A percentile compares a stretch with the other conserved stretches of the same genome.
These are phyloP conservation scores for Ophiostoma pallidulum DNA, from an alignment of 2,329 filamentous ascomycete species.

Conservation along the genomic window DNA sequence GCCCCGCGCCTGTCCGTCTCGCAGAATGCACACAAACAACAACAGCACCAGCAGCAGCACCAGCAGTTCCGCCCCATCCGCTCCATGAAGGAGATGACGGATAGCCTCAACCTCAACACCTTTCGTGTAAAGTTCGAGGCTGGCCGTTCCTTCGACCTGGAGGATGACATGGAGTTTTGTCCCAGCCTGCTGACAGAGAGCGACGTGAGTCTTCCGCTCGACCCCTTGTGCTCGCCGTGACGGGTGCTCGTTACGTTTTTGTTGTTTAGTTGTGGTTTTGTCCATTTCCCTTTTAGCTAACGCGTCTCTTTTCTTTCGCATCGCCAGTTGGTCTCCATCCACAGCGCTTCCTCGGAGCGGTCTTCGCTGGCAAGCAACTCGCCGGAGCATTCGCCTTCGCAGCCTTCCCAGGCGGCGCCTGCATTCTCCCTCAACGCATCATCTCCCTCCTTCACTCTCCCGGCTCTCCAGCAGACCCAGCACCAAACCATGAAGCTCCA, in stretches of 20 bases:
- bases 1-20: conserved; percentile 70
- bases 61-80: conserved; percentile 79
- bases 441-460: conserved; percentile 57
- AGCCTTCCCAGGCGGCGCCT: conserved; percentile 68
- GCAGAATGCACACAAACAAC: conserved; percentile 75
- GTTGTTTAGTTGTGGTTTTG: too few species aligned
- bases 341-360: conserved; percentile 80
- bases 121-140: conserved; percentile 88
- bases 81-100: conserved; percentile 76
- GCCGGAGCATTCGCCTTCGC: conserved; percentile 81
- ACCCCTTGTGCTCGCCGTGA: too few species aligned
- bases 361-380: conserved; percentile 93
- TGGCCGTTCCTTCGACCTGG: conserved; percentile 85
- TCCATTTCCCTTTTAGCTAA: too few species aligned
- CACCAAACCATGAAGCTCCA: conserved; percentile 62
- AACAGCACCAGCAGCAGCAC: conserved; percentile 35
- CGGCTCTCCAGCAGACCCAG: conserved; percentile 54
- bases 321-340: conserved; percentile 74
- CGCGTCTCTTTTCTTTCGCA: too few species aligned
- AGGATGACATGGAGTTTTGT: conserved; percentile 94
- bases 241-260: too few species aligned
- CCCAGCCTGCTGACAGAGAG: conserved; percentile 84
- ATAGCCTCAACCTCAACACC: conserved; percentile 62
- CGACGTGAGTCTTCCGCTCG: conserved; percentile 57
- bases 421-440: conserved; percentile 64